Conservation (phyloP, 768 basidiomycete genomes). For the Leccinellum rugosiceps region DNA sequence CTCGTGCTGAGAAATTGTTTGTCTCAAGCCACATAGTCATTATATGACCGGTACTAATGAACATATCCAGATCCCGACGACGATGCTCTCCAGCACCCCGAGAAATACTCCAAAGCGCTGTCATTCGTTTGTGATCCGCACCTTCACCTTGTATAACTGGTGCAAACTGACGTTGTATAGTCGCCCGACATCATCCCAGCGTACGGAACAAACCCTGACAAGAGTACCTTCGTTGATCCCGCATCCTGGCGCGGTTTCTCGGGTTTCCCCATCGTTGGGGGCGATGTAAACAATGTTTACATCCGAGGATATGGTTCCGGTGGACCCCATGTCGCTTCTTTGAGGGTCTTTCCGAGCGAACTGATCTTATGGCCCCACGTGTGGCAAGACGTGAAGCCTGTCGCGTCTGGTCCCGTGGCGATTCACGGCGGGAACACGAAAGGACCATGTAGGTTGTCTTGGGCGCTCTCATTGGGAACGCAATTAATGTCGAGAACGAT, state of each 20-base stretch:
- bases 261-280: neutral
- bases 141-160: no score
- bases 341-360: neutral
- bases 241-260: neutral
- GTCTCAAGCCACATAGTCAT: no score
- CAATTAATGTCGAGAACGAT: no score
- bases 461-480: no score
- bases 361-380: neutral
- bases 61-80: neutral
- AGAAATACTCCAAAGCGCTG: no score
- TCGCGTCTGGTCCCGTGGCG: neutral
- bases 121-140: no score
- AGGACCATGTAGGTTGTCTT: neutral
- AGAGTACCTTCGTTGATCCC: neutral
- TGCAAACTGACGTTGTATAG: neutral
- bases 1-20: no score
- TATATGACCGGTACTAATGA: no score
- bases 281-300: neutral
- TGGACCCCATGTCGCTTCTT: neutral
- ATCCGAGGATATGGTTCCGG: neutral
- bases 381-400: neutral
- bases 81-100: neutral
- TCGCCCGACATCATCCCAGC: neutral
- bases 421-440: neutral
- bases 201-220: neutral